These are phyloP conservation scores for Canavalia ensiformis DNA, from an alignment of 306 rosid species.

Conservation along the genomic window DNA sequence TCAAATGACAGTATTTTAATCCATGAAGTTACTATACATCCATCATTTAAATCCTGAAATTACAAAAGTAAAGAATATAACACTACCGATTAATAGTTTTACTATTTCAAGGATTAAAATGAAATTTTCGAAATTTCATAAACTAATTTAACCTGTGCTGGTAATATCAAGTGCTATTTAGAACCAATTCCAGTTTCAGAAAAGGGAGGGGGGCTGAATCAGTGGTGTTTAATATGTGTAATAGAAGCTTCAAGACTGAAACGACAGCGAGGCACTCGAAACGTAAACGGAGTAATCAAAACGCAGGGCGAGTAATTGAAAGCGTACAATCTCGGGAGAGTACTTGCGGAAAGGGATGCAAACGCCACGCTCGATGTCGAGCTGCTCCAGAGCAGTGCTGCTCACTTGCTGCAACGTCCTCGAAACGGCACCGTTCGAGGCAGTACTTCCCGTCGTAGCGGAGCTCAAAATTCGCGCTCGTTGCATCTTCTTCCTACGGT, in stretches of 20 bases:
- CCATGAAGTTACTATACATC: neutral
- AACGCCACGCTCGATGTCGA: constrained; percentile 97
- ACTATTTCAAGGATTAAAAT: neutral
- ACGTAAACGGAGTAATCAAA: constrained; percentile 21
- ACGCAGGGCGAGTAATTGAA: constrained; percentile 4
- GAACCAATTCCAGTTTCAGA: no score
- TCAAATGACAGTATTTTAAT: neutral
- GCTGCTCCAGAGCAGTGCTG: constrained; percentile 88
- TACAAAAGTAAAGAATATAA: neutral
- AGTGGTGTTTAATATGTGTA: neutral
- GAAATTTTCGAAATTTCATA: no score
- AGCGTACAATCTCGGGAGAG: constrained; percentile 79
- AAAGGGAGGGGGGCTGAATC: no score
- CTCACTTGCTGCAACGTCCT: constrained; percentile 41
- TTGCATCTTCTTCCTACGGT: neutral
- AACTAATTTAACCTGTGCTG: no score
- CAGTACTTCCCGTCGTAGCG: constrained; percentile 53
- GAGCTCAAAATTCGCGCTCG: constrained; percentile 51
- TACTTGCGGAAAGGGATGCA: constrained; percentile 97
- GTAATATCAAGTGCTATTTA: no score
- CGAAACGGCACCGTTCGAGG: constrained; percentile 47
- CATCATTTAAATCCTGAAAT: neutral
- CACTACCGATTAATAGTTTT: neutral
- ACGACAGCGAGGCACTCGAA: neutral
- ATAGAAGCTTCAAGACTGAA: neutral